These are phyloP conservation scores for Morella rubra DNA, from an alignment of 306 rosid genomes.

Conservation along the genomic window DNA sequence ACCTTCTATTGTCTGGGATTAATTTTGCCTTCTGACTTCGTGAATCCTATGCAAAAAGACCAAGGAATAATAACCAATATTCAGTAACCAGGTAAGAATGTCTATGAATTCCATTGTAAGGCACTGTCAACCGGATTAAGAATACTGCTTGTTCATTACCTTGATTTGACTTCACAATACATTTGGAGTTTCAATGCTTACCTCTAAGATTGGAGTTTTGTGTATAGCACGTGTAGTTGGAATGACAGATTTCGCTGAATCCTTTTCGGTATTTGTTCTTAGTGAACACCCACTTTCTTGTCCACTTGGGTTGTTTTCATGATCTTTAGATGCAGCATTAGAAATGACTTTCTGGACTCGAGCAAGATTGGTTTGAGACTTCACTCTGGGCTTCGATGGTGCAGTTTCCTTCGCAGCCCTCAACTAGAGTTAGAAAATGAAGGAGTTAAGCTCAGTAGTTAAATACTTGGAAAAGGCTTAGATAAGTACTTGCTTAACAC, in stretches of 20 bases:
- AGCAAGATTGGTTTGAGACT: slow-evolving; percentile 25
- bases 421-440: slow-evolving; percentile 30
- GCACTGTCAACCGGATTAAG: background rate
- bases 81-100: background rate
- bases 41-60: slow-evolving; percentile 45
- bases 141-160: background rate
- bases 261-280: slow-evolving; percentile 30
- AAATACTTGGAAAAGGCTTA: slow-evolving; percentile 9
- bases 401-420: slow-evolving; percentile 37
- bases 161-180: background rate
- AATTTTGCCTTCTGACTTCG: slow-evolving; percentile 34
- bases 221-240: slow-evolving; percentile 21
- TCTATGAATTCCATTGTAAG: background rate
- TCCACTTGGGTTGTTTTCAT: slow-evolving; percentile 26
- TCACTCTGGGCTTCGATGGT: slow-evolving; percentile 26
- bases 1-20: slow-evolving; percentile 49
- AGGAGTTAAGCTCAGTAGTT: slow-evolving; percentile 1
- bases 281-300: slow-evolving; percentile 40
- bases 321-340: slow-evolving; percentile 26
- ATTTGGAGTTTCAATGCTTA: slow-evolving; percentile 25
- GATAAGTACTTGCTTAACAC: background rate
- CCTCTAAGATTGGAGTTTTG: slow-evolving; percentile 47
- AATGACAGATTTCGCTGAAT: slow-evolving; percentile 30
- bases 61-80: slow-evolving; percentile 6
- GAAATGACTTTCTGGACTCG: slow-evolving; percentile 33